Evolutionary conservation across 441 rosid genomes (phyloP), one percentile per base, ranked within the genome.

Genomic region (Populus tomentosa): DNA sequence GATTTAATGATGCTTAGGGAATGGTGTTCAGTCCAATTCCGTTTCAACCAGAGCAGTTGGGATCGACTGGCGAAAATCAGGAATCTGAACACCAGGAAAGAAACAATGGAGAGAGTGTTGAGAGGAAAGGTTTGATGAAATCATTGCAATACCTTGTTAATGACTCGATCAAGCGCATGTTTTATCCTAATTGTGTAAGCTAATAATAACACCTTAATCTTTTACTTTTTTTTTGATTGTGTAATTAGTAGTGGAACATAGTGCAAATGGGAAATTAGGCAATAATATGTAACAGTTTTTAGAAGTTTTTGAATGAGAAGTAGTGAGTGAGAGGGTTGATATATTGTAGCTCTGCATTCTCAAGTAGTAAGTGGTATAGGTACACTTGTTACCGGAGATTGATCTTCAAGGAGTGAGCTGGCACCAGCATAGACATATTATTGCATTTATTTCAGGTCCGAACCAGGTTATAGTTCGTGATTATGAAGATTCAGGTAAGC

Each of bases 391-490:
- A 73, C 87, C 93, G n/a, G 97, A 90, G 84, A 90, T 94, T 83
- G 90, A 87, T 89, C 87, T 91, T 81, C 90, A 90, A 79, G 90
- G 93, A 76, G 88, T 94, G 79, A 87, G 92, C 81, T 96, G 99
- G 99, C 94, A 96, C 86, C 91, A 84, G 61, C 91, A 91, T 79
- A 96, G 89, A 81, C 92, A 91, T 82, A 84, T 92, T 59, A 71
- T 96, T 83, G 96, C 99, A 63, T 89, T 94, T 85, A 80, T 94
- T 69, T 90, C 97, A 42, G 94, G 93, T 75, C 83, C 84, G 68
- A 90, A 85, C 79, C 97, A 90, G 86, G 94, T 96, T 78, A 82
- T 82, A 50, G 87, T 96, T 82, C 97, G 88, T 78, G 99, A 96
- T 79, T 96, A 85, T 71, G 99, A 91, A 81, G 99, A 92, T 82